Evolutionary conservation across 2,329 filamentous ascomycete genomes (phyloP).

Genomic region (Epichloe elymi): DNA sequence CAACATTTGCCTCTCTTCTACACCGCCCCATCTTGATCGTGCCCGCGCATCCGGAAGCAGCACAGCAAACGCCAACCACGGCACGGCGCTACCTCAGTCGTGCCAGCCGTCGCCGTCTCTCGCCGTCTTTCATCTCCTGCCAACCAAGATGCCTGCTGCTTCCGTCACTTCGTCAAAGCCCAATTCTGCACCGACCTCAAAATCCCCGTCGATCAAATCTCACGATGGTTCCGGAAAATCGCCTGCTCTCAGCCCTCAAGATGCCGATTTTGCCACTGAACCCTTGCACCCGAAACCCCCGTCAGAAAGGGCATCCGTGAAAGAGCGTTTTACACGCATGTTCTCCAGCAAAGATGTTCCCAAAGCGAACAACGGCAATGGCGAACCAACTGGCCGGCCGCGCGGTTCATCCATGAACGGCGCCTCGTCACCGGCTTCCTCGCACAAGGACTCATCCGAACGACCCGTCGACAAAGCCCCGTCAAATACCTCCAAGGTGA

Average conservation of each 20-base stretch:
- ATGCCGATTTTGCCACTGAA: conserved; percentile 19
- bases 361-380: conserved; percentile 20
- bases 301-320: conserved; percentile 47
- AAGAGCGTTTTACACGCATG: conserved; percentile 52
- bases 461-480: conserved; percentile 13
- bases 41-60: neutral
- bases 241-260: conserved; percentile 26
- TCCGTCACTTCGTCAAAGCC: conserved; percentile 4
- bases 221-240: conserved; percentile 29
- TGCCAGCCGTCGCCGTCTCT: neutral
- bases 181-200: conserved; percentile 5
- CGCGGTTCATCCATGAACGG: conserved; percentile 23
- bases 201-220: conserved; percentile 17
- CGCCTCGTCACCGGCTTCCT: conserved; percentile 22
- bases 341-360: conserved; percentile 45
- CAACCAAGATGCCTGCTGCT: conserved; percentile 3
- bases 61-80: neutral
- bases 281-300: conserved; percentile 17
- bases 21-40: neutral
- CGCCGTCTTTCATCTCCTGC: neutral
- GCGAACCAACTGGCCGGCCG: conserved; percentile 20
- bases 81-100: conserved; percentile 1
- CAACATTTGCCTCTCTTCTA: neutral
- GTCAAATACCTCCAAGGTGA: conserved; percentile 17
- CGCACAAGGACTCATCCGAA: conserved; percentile 30